These are phyloP conservation scores for Daedaleopsis sinensis DNA, from an alignment of 768 basidiomycete species.

Conservation along the genomic window DNA sequence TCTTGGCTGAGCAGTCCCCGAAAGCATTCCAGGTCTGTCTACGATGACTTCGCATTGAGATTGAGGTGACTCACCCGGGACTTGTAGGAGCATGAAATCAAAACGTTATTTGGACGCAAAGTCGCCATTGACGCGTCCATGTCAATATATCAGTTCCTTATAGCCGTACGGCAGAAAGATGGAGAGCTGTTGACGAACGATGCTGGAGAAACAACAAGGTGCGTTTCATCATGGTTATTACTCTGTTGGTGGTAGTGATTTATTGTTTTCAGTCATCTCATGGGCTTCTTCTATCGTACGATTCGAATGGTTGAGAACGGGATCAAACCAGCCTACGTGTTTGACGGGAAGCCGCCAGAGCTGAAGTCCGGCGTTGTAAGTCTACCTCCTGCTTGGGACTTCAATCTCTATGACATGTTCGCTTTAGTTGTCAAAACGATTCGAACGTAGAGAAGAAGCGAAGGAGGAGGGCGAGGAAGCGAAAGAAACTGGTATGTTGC, in stretches of 20 bases:
- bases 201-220: slow-evolving; percentile 94
- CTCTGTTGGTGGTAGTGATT: neutral
- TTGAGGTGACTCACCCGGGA: neutral
- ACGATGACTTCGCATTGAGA: neutral
- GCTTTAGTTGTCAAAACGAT: slow-evolving; percentile 90
- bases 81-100: slow-evolving; percentile 84
- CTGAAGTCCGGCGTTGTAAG: slow-evolving; percentile 95
- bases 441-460: slow-evolving; percentile 87
- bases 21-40: slow-evolving; percentile 59
- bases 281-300: slow-evolving; percentile 98
- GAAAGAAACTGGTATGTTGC: slow-evolving; percentile 76
- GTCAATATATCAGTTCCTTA: slow-evolving; percentile 97
- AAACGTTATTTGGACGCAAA: slow-evolving; percentile 96
- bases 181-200: slow-evolving; percentile 97
- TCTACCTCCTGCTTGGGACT: slow-evolving; percentile 23
- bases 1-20: slow-evolving; percentile 91
- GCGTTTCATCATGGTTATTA: neutral
- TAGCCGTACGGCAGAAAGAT: slow-evolving; percentile 95
- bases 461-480: slow-evolving; percentile 96
- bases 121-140: slow-evolving; percentile 98
- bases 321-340: slow-evolving; percentile 97
- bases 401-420: neutral
- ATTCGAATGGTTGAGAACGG: slow-evolving; percentile 98
- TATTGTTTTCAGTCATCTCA: slow-evolving; percentile 69
- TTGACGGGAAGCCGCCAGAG: slow-evolving; percentile 98